These are phyloP conservation scores for Lachnellula occidentalis DNA, from an alignment of 2,329 filamentous ascomycete species.

Conservation along the genomic window DNA sequence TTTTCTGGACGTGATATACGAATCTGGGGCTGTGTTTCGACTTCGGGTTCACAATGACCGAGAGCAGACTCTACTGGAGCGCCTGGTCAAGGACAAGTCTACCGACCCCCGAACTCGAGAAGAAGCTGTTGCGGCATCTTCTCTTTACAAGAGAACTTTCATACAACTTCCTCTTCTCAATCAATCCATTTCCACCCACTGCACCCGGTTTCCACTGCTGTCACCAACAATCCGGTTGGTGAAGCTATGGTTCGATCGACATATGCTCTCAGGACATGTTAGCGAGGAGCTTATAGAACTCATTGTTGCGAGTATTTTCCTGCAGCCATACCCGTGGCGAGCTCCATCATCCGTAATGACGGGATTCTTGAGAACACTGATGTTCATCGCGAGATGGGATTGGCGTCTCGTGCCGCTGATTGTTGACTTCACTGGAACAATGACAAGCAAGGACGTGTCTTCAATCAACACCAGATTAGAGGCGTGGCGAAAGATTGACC, in stretches of 20 bases:
- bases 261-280: constrained; percentile 74
- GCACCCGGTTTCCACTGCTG: constrained; percentile 72
- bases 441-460: constrained; percentile 56
- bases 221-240: constrained; percentile 77
- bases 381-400: constrained; percentile 82
- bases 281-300: constrained; percentile 80
- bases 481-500: constrained; percentile 83
- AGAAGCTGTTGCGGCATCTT: constrained; percentile 63
- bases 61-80: constrained; percentile 74
- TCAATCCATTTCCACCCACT: constrained; percentile 73
- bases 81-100: constrained; percentile 69
- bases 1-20: constrained; percentile 76
- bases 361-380: constrained; percentile 75
- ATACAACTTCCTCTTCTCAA: constrained; percentile 70
- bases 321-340: constrained; percentile 75
- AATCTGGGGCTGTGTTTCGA: constrained; percentile 69
- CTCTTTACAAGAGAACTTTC: constrained; percentile 65
- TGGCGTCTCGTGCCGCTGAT: constrained; percentile 82
- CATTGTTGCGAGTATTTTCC: constrained; percentile 70
- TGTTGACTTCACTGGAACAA: constrained; percentile 64
- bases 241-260: constrained; percentile 84
- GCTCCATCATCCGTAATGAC: constrained; percentile 70
- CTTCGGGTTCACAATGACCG: constrained; percentile 85
- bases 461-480: constrained; percentile 67
- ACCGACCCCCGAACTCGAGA: constrained; percentile 61